Conservation (phyloP, 306 rosid genomes). For the Bauhinia variegata region DNA sequence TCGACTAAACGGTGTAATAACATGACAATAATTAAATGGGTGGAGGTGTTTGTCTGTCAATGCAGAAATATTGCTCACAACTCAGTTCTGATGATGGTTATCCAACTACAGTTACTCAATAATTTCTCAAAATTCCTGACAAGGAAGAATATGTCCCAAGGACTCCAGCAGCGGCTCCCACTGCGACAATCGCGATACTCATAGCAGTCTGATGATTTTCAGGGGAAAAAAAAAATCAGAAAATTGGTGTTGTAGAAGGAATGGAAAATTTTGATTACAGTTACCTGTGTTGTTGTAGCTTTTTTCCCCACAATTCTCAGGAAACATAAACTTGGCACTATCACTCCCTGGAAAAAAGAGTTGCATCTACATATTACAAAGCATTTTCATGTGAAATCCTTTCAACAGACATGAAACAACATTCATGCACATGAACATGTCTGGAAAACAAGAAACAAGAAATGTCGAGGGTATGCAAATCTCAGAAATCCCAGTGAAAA, state of each 20-base stretch:
- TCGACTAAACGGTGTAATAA: no score
- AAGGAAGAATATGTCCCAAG: constrained; percentile 73
- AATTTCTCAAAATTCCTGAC: constrained; percentile 39
- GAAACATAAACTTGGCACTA: constrained; percentile 71
- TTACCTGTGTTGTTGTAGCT: constrained; percentile 67
- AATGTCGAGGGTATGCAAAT: no score
- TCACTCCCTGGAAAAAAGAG: constrained; percentile 55
- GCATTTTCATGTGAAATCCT: constrained; percentile 23
- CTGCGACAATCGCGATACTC: constrained; percentile 39
- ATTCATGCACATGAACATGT: not conserved
- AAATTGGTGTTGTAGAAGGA: no score
- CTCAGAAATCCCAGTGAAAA: no score
- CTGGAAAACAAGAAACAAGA: not conserved
- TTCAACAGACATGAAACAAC: constrained; percentile 2
- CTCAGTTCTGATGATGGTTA: no score
- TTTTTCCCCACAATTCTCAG: constrained; percentile 65
- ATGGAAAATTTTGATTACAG: no score
- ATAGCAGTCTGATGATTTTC: constrained; percentile 49
- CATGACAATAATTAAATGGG: no score
- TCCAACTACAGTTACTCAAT: constrained; percentile 11
- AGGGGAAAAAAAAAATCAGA: no score
- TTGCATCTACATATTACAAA: constrained; percentile 24
- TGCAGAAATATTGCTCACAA: no score
- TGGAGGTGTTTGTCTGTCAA: no score
- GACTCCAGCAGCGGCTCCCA: constrained; percentile 51